These are phyloP conservation scores for Monosporascus sp. DNA, from an alignment of 2,329 filamentous ascomycete genomes.

Conservation along the genomic window DNA sequence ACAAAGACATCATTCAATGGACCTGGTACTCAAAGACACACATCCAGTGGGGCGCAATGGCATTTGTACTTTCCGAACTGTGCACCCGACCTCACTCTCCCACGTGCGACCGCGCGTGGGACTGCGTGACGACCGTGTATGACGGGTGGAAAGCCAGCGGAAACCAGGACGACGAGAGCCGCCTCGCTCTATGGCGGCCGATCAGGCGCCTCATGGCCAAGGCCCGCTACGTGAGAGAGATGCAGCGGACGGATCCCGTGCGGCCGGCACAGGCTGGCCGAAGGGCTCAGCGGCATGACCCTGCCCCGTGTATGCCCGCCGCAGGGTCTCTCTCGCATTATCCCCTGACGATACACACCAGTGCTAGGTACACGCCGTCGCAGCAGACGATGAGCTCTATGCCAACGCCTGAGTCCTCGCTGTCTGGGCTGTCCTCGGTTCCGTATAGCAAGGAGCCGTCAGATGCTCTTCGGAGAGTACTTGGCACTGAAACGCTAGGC, in stretches of 20 bases:
- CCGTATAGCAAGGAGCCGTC: too few relatives aligned
- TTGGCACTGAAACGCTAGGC: too few relatives aligned
- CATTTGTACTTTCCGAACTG: slow-evolving; percentile 9
- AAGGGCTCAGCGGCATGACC: too few relatives aligned
- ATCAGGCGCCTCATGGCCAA: slow-evolving; percentile 11
- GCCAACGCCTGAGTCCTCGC: too few relatives aligned
- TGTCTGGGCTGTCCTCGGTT: too few relatives aligned
- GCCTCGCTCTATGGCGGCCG: slow-evolving; percentile 4
- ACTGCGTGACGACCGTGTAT: slow-evolving; percentile 3
- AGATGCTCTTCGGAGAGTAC: too few relatives aligned
- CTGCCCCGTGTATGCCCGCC: too few relatives aligned
- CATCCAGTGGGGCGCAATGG: slow-evolving; percentile 9
- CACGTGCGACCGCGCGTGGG: slow-evolving; percentile 12
- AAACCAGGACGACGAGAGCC: slow-evolving; percentile 10
- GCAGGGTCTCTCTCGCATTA: too few relatives aligned
- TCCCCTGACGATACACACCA: too few relatives aligned
- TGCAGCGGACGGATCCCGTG: slow-evolving; percentile 5
- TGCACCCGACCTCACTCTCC: slow-evolving; percentile 5
- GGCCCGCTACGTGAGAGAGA: slow-evolving; percentile 10
- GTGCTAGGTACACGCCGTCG: too few relatives aligned
- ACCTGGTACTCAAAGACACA: slow-evolving; percentile 4
- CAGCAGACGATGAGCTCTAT: too few relatives aligned
- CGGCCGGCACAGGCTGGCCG: neutral
- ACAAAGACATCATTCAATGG: neutral
- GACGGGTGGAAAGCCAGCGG: slow-evolving; percentile 13